Evolutionary conservation across 148 eudicot species (phyloP).

Genomic region (Rhododendron mucronatum): DNA sequence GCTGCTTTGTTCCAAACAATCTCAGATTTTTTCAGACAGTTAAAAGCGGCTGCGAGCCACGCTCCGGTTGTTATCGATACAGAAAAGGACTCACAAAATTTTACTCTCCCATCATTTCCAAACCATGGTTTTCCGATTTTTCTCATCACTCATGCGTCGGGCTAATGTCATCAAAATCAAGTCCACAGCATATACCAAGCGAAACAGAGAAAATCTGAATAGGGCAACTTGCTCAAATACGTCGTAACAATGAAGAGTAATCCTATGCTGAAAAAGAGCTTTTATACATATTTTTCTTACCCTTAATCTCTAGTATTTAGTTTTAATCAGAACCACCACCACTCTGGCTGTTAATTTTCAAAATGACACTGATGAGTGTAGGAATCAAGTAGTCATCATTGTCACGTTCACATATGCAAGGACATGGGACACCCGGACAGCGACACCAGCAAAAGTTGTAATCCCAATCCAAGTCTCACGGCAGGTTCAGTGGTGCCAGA

Average conservation of each 20-base stretch:
- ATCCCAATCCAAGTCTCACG: background rate
- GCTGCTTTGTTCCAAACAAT: background rate
- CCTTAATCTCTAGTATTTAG: background rate
- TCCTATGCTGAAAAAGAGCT: background rate
- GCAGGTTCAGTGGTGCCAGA: background rate
- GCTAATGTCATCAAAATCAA: background rate
- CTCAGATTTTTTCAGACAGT: background rate
- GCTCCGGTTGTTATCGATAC: background rate
- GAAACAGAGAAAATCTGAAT: background rate
- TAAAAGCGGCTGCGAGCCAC: background rate
- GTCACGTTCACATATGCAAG: background rate
- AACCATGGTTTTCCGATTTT: background rate
- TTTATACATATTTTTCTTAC: background rate
- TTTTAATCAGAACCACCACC: background rate
- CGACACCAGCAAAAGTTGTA: constrained; percentile 5
- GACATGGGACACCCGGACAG: background rate
- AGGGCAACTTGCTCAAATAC: background rate
- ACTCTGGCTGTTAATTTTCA: background rate
- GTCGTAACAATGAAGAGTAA: background rate
- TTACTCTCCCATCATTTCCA: background rate
- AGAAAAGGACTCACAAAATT: background rate
- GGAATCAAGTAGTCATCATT: background rate
- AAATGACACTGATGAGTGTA: background rate
- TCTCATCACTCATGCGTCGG: background rate
- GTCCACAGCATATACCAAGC: background rate